Conservation (phyloP, 495 filamentous ascomycete genomes). For the Baudoinia panamericana region DNA sequence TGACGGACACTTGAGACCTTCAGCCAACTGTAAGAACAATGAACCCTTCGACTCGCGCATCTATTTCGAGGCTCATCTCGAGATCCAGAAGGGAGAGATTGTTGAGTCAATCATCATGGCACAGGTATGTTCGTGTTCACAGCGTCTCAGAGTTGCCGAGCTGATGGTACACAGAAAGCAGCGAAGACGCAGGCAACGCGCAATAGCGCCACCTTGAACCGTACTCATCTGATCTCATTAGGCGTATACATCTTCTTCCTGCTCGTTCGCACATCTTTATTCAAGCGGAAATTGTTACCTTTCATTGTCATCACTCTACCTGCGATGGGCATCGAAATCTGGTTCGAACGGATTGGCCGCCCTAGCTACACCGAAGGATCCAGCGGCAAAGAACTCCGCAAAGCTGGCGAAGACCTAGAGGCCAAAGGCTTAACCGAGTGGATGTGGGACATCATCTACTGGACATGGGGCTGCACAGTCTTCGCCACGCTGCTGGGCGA, state of each 20-base stretch:
- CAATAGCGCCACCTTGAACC: constrained; percentile 61
- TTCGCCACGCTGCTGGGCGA: constrained; percentile 28
- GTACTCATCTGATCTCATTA: constrained; percentile 63
- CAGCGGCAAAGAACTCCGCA: constrained; percentile 50
- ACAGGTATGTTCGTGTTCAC: constrained; percentile 1
- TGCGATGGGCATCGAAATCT: constrained; percentile 62
- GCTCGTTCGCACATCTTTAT: constrained; percentile 49
- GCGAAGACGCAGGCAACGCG: constrained; percentile 76
- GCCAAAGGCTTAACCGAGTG: constrained; percentile 87
- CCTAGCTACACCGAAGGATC: constrained; percentile 47
- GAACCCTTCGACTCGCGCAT: no score
- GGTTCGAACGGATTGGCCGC: constrained; percentile 69
- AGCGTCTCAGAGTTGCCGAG: no score
- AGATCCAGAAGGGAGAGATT: no score
- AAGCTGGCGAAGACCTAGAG: constrained; percentile 74
- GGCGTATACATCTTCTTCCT: constrained; percentile 61
- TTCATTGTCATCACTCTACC: constrained; percentile 65
- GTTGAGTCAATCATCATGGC: no score
- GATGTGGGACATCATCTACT: constrained; percentile 94
- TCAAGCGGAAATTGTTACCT: constrained; percentile 37
- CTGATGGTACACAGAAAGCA: constrained; percentile 87
- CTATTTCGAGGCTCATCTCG: no score
- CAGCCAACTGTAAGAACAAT: no score
- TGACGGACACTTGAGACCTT: no score
- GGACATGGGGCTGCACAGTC: constrained; percentile 44